Evolutionary conservation across 208 protist species (phyloP).

Genomic region (Leishmania tarentolae): DNA sequence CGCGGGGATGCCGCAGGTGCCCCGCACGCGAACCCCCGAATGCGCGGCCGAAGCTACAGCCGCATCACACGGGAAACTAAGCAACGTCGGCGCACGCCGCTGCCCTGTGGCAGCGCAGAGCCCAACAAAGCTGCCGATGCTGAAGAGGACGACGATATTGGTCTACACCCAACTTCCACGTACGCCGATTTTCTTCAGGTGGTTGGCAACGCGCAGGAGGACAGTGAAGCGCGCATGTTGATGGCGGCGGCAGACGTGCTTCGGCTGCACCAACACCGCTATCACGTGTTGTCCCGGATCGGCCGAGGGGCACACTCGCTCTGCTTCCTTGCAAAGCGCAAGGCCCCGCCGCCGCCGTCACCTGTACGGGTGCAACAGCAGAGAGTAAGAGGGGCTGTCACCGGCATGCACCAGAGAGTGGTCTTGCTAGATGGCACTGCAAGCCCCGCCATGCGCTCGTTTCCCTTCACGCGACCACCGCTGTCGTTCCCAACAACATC

Average conservation of each 20-base stretch:
- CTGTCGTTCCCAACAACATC: neutral
- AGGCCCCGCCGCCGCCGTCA: neutral
- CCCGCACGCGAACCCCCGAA: neutral
- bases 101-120: neutral
- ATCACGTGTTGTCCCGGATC: constrained; percentile 44
- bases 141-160: neutral
- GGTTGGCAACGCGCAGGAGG: constrained; percentile 9
- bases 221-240: constrained; percentile 23
- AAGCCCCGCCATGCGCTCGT: neutral
- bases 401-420: neutral
- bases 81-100: neutral
- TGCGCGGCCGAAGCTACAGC: neutral
- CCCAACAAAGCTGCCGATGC: neutral
- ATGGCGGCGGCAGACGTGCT: constrained; percentile 23
- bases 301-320: constrained; percentile 50
- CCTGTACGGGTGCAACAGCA: constrained; percentile 5
- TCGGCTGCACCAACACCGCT: constrained; percentile 36
- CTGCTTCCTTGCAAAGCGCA: constrained; percentile 45
- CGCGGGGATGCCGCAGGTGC: neutral
- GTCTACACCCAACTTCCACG: neutral
- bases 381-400: neutral
- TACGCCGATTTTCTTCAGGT: constrained; percentile 10
- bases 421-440: neutral
- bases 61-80: too few species aligned
- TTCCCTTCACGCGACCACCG: neutral